Conservation (phyloP, 306 rosid genomes). For the Benincasa hispida region DNA sequence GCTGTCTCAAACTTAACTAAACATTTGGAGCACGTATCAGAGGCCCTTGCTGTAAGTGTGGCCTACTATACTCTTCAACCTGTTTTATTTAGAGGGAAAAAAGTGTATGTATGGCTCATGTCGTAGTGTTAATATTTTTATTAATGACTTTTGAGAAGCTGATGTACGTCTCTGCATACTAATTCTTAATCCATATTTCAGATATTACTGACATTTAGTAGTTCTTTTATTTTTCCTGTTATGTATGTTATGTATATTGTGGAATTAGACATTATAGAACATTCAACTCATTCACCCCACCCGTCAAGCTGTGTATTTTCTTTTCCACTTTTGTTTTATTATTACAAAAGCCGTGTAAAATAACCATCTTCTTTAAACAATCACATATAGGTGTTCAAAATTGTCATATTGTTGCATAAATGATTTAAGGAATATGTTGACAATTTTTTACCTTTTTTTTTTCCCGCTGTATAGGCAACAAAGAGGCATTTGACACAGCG, state of each 20-base stretch:
- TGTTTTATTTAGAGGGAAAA: background rate
- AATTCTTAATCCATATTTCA: background rate
- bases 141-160: background rate
- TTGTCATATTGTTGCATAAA: background rate
- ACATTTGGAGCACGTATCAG: slow-evolving; percentile 71
- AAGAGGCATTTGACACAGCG: slow-evolving; percentile 95
- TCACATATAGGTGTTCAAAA: background rate
- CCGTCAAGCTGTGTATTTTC: background rate
- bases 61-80: background rate
- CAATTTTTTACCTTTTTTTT: slow-evolving; percentile 7
- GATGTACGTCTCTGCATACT: background rate
- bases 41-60: slow-evolving; percentile 70
- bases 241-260: background rate
- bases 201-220: background rate
- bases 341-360: too few species aligned
- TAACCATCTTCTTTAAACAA: too few species aligned
- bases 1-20: slow-evolving; percentile 81
- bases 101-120: background rate
- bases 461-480: slow-evolving; percentile 54
- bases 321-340: background rate
- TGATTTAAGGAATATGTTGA: background rate
- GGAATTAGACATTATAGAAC: background rate
- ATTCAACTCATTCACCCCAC: background rate
- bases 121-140: background rate
- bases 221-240: background rate